Evolutionary conservation across 1,284 basidiomycete species (phyloP).

Genomic region (Gomphus bonarii): DNA sequence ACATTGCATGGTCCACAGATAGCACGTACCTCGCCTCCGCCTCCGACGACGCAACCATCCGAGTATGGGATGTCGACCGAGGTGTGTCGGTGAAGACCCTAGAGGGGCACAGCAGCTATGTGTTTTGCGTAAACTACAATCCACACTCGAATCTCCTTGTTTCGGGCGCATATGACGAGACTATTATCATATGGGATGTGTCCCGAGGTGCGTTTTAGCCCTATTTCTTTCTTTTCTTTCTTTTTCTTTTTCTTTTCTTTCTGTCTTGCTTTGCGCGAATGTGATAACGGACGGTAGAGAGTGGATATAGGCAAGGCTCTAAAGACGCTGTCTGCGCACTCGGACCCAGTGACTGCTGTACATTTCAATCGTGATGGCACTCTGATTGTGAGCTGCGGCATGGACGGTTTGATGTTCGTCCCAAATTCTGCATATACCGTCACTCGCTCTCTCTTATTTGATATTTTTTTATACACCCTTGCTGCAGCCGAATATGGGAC

Average conservation of each 20-base stretch:
- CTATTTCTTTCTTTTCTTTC: too few relatives aligned
- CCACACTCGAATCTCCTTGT: constrained; percentile 83
- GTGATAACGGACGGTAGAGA: background rate
- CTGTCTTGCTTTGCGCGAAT: background rate
- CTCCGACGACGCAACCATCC: constrained; percentile 81
- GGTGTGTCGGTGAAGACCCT: constrained; percentile 50
- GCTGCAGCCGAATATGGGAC: constrained; percentile 86
- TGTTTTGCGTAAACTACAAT: constrained; percentile 88
- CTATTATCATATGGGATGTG: constrained; percentile 93
- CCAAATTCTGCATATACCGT: background rate
- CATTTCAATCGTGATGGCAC: constrained; percentile 93
- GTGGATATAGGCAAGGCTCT: constrained; percentile 54
- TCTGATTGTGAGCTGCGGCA: constrained; percentile 85
- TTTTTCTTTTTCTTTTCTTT: too few relatives aligned
- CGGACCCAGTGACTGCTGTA: constrained; percentile 91
- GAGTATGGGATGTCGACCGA: constrained; percentile 76
- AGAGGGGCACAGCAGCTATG: constrained; percentile 84
- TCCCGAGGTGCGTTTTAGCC: constrained; percentile 54
- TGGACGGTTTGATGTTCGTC: constrained; percentile 91
- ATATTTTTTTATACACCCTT: constrained; percentile 10
- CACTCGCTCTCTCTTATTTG: background rate
- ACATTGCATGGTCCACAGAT: constrained; percentile 80
- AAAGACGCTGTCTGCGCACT: constrained; percentile 86
- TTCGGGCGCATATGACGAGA: constrained; percentile 92
- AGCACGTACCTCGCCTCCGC: constrained; percentile 78